Percentiles rank a stretch among this genome's conserved stretches.
Evolutionary conservation across 2,329 filamentous ascomycete genomes (phyloP).

Genomic region (Epichloe hybrida): DNA sequence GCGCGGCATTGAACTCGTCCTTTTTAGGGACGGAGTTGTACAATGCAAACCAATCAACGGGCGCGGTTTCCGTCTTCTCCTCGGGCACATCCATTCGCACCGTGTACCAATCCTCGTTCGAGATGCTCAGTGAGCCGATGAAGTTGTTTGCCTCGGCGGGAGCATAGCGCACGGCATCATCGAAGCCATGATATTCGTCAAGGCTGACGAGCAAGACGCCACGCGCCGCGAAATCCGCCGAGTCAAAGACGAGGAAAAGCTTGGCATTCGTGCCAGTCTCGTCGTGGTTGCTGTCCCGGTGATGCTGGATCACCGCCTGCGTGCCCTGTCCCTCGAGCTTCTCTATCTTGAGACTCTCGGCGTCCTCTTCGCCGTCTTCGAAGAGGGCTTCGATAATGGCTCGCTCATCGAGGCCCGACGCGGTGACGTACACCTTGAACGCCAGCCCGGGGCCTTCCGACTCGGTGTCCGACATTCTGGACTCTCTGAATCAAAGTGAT

Average conservation of each 20-base stretch:
- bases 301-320: neutral
- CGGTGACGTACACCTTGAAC: neutral
- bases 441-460: neutral
- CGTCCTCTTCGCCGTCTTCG: neutral
- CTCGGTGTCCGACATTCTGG: neutral
- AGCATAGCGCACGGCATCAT: constrained; percentile 1
- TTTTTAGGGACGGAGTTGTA: neutral
- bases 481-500: no score
- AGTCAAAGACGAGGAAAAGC: constrained; percentile 3
- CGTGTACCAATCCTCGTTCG: constrained; percentile 3
- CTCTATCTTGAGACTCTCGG: neutral
- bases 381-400: neutral
- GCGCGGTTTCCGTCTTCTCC: neutral
- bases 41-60: neutral
- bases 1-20: neutral
- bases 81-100: neutral
- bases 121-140: constrained; percentile 1
- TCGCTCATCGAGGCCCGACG: neutral
- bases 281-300: neutral
- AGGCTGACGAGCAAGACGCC: constrained; percentile 3
- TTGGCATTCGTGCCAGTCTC: neutral
- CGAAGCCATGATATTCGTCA: constrained; percentile 3
- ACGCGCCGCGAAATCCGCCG: neutral
- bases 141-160: neutral
- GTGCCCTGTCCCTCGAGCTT: neutral